Evolutionary conservation across 148 eudicot genomes (phyloP).

Genomic region (Camellia lanceoleosa): DNA sequence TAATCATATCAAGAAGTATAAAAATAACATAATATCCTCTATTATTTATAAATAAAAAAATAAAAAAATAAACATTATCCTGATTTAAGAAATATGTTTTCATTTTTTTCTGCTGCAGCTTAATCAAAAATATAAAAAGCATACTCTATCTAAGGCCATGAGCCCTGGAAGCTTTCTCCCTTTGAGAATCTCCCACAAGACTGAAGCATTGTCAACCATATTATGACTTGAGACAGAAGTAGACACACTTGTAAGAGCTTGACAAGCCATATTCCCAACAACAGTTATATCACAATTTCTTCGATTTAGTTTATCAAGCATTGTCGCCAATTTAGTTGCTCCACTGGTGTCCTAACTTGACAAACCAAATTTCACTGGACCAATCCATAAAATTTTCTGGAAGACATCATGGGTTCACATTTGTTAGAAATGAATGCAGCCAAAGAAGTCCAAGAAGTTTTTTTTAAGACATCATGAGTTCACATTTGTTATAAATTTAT

Average conservation of each 20-base stretch:
- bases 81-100: not conserved
- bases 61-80: no score
- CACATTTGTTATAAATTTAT: not conserved
- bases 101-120: not conserved
- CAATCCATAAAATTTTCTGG: constrained; percentile 83
- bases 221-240: constrained; percentile 26
- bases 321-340: constrained; percentile 45
- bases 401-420: constrained; percentile 11
- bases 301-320: constrained; percentile 47
- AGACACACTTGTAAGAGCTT: constrained; percentile 28
- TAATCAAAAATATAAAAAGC: constrained; percentile 1
- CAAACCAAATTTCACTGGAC: constrained; percentile 48
- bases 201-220: constrained; percentile 59
- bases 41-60: not conserved
- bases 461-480: not conserved
- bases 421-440: constrained; percentile 6
- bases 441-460: not conserved
- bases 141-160: constrained; percentile 80
- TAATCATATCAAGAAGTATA: not conserved
- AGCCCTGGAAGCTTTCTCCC: constrained; percentile 84
- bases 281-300: constrained; percentile 48
- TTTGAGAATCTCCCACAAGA: constrained; percentile 75
- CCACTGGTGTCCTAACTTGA: constrained; percentile 37
- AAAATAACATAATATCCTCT: not conserved
- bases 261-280: constrained; percentile 57